Evolutionary conservation across 2,329 filamentous ascomycete species (phyloP).

Genomic region (Fusarium sambucinum): DNA sequence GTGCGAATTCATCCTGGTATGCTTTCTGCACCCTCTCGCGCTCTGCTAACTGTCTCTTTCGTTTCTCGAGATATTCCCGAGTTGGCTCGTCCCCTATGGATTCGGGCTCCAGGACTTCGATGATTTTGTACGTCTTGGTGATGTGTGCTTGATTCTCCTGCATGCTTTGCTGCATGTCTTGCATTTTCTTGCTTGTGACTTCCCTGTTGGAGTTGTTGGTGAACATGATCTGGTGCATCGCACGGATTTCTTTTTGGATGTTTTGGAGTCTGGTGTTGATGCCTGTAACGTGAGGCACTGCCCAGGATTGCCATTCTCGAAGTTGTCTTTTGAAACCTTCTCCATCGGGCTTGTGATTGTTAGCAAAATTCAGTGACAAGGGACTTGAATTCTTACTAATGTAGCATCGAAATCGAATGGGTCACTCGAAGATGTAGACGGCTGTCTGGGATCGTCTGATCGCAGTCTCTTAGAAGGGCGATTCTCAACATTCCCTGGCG

Average conservation of each 20-base stretch:
- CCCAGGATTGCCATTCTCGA: not conserved
- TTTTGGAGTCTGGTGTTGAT: not conserved
- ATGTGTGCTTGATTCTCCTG: not conserved
- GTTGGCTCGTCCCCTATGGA: not conserved
- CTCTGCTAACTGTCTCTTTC: not conserved
- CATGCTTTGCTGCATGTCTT: no score
- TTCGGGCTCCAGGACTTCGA: not conserved
- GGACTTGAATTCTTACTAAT: not conserved
- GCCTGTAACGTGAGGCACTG: not conserved
- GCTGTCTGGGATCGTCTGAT: accelerated
- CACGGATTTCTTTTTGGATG: no score
- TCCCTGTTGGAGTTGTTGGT: not conserved
- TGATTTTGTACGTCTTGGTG: not conserved
- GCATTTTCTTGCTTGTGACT: no score
- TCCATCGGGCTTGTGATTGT: not conserved
- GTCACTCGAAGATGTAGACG: accelerated
- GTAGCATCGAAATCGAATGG: not conserved
- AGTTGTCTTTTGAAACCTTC: not conserved
- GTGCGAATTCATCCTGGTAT: not conserved
- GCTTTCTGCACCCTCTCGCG: not conserved
- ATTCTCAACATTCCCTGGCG: not conserved
- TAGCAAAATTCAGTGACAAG: accelerated
- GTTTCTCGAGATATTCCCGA: not conserved
- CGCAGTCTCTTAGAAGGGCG: not conserved
- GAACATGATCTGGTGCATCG: not conserved